These are phyloP conservation scores for Geotrichum carabidarum DNA, from an alignment of 1,139 yeast genomes.

Conservation along the genomic window DNA sequence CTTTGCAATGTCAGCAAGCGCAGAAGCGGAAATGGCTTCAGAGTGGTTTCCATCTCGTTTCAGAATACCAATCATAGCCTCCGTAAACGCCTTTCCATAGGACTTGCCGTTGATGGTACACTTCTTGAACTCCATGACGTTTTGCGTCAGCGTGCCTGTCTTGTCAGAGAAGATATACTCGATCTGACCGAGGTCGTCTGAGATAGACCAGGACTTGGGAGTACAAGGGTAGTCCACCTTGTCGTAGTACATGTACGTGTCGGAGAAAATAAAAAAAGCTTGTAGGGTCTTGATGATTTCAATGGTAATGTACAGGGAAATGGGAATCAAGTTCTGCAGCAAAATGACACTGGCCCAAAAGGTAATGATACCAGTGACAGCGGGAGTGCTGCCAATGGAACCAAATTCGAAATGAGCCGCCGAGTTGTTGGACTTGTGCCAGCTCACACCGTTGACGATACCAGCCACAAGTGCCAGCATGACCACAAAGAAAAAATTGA, in stretches of 20 bases:
- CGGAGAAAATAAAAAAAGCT: slow-evolving; percentile 89
- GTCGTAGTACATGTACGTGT: slow-evolving; percentile 78
- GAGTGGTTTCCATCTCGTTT: slow-evolving; percentile 82
- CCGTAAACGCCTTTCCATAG: slow-evolving; percentile 93
- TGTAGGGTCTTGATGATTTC: slow-evolving; percentile 93
- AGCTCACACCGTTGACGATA: slow-evolving; percentile 68
- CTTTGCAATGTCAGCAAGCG: slow-evolving; percentile 54
- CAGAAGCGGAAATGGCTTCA: slow-evolving; percentile 58
- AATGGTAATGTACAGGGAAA: slow-evolving; percentile 87
- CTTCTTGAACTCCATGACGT: slow-evolving; percentile 94
- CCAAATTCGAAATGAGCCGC: slow-evolving; percentile 69
- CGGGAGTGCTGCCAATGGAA: slow-evolving; percentile 57
- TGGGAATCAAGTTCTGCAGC: slow-evolving; percentile 89
- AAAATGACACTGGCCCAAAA: slow-evolving; percentile 87
- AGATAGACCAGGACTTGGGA: slow-evolving; percentile 94
- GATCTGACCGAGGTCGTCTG: slow-evolving; percentile 95
- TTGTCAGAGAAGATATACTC: slow-evolving; percentile 94
- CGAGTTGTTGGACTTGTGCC: slow-evolving; percentile 50
- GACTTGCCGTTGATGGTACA: slow-evolving; percentile 82
- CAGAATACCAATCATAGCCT: slow-evolving; percentile 88
- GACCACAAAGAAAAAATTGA: slow-evolving; percentile 72
- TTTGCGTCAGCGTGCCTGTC: slow-evolving; percentile 94
- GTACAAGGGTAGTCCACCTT: slow-evolving; percentile 88
- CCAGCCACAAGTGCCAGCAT: slow-evolving; percentile 79
- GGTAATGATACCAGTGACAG: slow-evolving; percentile 74